Conservation (phyloP, 345 rosid species). For the Camelina laxa region DNA sequence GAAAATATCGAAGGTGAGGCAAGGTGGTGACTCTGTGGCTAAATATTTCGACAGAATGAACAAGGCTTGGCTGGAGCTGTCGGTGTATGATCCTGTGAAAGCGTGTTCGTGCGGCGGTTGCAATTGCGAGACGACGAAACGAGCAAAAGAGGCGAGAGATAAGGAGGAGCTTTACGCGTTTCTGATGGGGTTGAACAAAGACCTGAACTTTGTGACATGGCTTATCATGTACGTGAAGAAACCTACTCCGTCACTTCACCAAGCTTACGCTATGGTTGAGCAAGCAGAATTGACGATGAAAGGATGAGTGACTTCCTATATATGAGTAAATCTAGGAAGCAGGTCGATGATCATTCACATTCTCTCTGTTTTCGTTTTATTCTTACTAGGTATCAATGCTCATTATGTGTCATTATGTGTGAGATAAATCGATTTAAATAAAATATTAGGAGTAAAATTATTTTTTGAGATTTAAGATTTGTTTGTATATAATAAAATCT, state of each 20-base stretch:
- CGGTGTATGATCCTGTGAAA: conserved; percentile 18
- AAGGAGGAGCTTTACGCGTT: conserved; percentile 8
- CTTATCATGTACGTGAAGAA: neutral
- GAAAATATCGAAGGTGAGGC: neutral
- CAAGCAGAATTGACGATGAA: neutral
- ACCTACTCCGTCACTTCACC: neutral
- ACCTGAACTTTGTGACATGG: neutral
- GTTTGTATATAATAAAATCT: too few relatives aligned
- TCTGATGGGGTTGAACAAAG: conserved; percentile 21
- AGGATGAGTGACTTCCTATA: neutral
- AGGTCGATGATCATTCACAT: neutral
- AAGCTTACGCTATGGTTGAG: neutral
- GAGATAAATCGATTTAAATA: too few relatives aligned
- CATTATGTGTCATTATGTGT: too few relatives aligned
- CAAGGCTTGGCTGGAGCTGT: conserved; percentile 3
- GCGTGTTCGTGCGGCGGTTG: conserved; percentile 25
- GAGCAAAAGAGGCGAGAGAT: conserved; percentile 4
- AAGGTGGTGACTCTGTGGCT: neutral
- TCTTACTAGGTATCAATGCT: too few relatives aligned
- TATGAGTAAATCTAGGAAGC: neutral
- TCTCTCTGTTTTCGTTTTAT: neutral
- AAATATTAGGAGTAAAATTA: too few relatives aligned
- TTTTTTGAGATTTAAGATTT: too few relatives aligned
- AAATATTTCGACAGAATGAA: neutral
- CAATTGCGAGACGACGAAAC: neutral